A percentile compares a stretch with the other conserved stretches of the same genome.
phyloP scores from a whole-genome alignment of 2,329 filamentous ascomycete genomes.

The Curvularia spicifera region DNA sequence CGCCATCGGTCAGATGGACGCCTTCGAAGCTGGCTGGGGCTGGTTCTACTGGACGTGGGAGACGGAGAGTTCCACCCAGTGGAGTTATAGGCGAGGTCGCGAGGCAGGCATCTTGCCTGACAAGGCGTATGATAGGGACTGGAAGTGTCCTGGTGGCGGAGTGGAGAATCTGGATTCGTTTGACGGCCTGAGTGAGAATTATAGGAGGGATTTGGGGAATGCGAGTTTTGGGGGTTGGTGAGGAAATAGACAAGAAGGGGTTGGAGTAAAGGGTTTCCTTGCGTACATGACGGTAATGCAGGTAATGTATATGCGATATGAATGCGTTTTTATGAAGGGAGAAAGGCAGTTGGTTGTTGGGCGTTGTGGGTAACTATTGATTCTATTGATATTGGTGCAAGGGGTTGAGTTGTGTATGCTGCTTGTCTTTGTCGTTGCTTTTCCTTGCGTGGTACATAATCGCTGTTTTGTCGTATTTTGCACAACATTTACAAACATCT shows the following conservation, averaged over 20 bases:
- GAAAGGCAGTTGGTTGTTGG: no score
- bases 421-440: no score
- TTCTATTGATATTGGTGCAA: no score
- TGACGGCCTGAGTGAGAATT: conserved; percentile 54
- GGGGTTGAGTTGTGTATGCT: no score
- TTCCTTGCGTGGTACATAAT: no score
- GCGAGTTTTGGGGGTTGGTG: not conserved
- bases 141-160: conserved; percentile 48
- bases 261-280: no score
- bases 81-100: conserved; percentile 87
- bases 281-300: not conserved
- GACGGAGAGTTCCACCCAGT: conserved; percentile 83
- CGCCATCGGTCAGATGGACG: conserved; percentile 93
- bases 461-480: no score
- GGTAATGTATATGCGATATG: not conserved
- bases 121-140: conserved; percentile 53
- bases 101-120: conserved; percentile 77
- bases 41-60: conserved; percentile 99
- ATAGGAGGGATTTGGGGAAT: conserved; percentile 24
- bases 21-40: conserved; percentile 90
- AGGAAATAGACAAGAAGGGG: no score
- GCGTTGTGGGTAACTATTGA: no score
- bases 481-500: no score
- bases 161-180: conserved; percentile 49
- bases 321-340: not conserved